A percentile compares a stretch with the other conserved stretches of the same genome.
Conservation (phyloP, 164 flowering plant species). For the Nelumbo lutea region DNA sequence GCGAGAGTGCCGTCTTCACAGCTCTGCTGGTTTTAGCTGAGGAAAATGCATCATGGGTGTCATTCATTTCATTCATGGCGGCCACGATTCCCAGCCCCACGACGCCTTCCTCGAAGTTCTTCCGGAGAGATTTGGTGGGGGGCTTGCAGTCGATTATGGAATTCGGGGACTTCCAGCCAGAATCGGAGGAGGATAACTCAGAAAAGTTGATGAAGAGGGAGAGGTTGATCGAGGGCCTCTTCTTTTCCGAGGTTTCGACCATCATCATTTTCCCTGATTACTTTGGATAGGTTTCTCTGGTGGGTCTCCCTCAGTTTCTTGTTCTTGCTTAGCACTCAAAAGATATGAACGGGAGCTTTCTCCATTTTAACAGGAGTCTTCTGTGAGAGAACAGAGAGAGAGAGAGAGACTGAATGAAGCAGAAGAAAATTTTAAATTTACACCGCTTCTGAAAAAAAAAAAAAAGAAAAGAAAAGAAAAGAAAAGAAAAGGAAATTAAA, state of each 20-base stretch:
- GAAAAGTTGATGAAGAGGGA: constrained; percentile 27
- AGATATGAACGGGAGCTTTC: neutral
- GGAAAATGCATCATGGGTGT: constrained; percentile 12
- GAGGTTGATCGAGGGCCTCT: constrained; percentile 19
- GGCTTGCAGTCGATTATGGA: neutral
- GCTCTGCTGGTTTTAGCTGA: constrained; percentile 4
- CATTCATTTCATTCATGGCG: constrained; percentile 30
- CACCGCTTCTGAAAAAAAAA: neutral
- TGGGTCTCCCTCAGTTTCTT: neutral
- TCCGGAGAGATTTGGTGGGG: constrained; percentile 22
- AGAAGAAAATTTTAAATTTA: neutral
- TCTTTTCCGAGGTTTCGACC: constrained; percentile 12
- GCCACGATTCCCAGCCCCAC: constrained; percentile 53
- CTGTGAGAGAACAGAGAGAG: neutral
- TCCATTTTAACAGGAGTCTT: neutral
- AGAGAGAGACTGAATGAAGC: too few relatives aligned
- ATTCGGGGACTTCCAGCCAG: constrained; percentile 15
- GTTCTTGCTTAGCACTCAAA: constrained; percentile 4
- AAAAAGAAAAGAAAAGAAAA: neutral
- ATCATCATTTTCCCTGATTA: constrained; percentile 6
- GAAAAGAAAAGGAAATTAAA: neutral
- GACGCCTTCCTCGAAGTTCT: constrained; percentile 27
- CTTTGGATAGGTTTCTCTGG: neutral
- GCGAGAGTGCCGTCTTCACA: constrained; percentile 14
- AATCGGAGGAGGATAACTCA: constrained; percentile 10